phyloP scores from a whole-genome alignment of 1,139 yeast genomes.

The Suhomyces atakaporum region DNA sequence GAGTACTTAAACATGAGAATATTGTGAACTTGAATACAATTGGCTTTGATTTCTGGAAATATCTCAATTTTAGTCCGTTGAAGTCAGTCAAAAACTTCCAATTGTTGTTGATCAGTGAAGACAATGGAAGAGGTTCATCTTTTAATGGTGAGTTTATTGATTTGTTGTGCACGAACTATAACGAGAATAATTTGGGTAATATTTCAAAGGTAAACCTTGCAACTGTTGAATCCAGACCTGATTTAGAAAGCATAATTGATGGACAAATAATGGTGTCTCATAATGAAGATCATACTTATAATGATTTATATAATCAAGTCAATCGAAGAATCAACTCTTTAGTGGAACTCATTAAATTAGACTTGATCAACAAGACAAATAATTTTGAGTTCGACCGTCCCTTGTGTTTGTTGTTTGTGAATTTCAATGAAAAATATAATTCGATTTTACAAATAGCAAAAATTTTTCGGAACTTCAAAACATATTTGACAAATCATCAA shows the following conservation, averaged over 20 bases:
- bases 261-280: conserved; percentile 35
- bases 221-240: conserved; percentile 33
- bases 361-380: conserved; percentile 45
- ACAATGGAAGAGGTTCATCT: conserved; percentile 15
- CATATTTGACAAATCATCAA: conserved; percentile 39
- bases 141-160: conserved; percentile 37
- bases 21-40: conserved; percentile 39
- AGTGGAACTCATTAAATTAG: conserved; percentile 40
- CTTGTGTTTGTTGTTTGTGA: conserved; percentile 48
- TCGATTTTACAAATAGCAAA: conserved; percentile 52
- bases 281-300: conserved; percentile 22
- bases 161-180: conserved; percentile 44
- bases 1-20: conserved; percentile 31
- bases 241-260: conserved; percentile 34
- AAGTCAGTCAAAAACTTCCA: conserved; percentile 53
- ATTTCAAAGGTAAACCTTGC: conserved; percentile 36
- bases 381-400: conserved; percentile 48
- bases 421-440: conserved; percentile 45
- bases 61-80: conserved; percentile 57
- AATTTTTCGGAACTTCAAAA: conserved; percentile 51
- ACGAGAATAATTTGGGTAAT: conserved; percentile 51
- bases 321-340: conserved; percentile 32
- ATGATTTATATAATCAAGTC: conserved; percentile 32
- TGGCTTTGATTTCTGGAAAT: conserved; percentile 54
- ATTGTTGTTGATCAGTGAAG: conserved; percentile 49